Percentiles rank a stretch among this genome's conserved stretches.
Evolutionary conservation across 768 basidiomycete genomes (phyloP).

Genomic region (Sporobolomyces pararoseus): DNA sequence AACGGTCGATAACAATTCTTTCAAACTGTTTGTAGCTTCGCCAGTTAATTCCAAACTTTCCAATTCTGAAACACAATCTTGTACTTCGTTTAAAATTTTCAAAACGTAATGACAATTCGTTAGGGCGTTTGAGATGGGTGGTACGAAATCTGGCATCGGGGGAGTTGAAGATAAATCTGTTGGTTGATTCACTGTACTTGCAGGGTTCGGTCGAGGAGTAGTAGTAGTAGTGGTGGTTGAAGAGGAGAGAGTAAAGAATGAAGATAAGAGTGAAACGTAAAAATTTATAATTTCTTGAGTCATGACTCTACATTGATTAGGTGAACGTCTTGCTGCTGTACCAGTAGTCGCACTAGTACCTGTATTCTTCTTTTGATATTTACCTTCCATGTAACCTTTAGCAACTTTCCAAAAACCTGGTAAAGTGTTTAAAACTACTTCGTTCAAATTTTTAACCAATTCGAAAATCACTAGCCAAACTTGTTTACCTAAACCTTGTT

Average conservation of each 20-base stretch:
- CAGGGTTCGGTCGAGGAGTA: background rate
- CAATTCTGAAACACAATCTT: constrained; percentile 79
- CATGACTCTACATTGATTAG: constrained; percentile 79
- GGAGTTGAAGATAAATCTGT: constrained; percentile 53
- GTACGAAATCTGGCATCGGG: constrained; percentile 61
- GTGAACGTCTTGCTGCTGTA: constrained; percentile 64
- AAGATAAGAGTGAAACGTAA: constrained; percentile 76
- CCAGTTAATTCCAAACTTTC: constrained; percentile 71
- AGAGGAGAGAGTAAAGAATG: constrained; percentile 80
- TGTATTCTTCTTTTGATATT: constrained; percentile 69
- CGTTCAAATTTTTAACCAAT: constrained; percentile 81
- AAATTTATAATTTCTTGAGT: constrained; percentile 78
- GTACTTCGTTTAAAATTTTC: constrained; percentile 75
- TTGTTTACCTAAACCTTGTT: constrained; percentile 65
- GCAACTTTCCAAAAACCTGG: constrained; percentile 94
- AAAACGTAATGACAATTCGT: constrained; percentile 74
- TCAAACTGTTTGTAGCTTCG: constrained; percentile 64
- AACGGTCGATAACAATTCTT: constrained; percentile 69
- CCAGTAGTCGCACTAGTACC: background rate
- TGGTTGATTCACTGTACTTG: constrained; percentile 45
- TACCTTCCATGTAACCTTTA: constrained; percentile 85
- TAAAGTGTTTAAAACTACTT: constrained; percentile 73
- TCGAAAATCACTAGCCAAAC: constrained; percentile 75
- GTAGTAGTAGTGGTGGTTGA: constrained; percentile 55
- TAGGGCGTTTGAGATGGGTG: constrained; percentile 67